Percentiles rank a stretch among this genome's conserved stretches.
phyloP scores from a whole-genome alignment of 2,329 filamentous ascomycete species.

The Gliomastix tumulicola region DNA sequence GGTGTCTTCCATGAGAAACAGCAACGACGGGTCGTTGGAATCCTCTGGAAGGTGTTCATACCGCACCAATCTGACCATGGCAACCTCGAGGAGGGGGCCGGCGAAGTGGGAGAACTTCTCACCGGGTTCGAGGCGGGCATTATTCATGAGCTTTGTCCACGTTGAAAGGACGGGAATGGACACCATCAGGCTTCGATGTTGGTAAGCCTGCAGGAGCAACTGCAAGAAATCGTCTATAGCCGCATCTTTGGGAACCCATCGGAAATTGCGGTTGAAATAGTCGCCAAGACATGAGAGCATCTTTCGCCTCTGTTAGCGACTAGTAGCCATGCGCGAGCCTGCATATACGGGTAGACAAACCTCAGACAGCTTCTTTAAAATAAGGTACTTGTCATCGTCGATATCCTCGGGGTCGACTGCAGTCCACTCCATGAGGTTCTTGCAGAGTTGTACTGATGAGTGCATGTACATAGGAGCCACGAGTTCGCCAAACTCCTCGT shows the following conservation, averaged over 20 bases:
- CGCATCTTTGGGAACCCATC: constrained; percentile 52
- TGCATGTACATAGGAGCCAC: constrained; percentile 72
- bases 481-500: constrained; percentile 71
- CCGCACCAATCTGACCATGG: constrained; percentile 74
- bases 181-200: constrained; percentile 81
- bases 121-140: constrained; percentile 58
- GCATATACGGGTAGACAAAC: constrained; percentile 33
- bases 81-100: constrained; percentile 72
- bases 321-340: neutral
- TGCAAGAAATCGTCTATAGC: constrained; percentile 72
- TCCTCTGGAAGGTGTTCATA: constrained; percentile 85
- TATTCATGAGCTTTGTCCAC: constrained; percentile 77
- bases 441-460: constrained; percentile 65
- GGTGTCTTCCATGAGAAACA: constrained; percentile 87
- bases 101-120: constrained; percentile 58
- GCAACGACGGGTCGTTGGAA: constrained; percentile 68
- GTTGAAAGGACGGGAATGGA: constrained; percentile 89
- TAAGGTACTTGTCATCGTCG: constrained; percentile 84
- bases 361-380: constrained; percentile 92
- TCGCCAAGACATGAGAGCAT: constrained; percentile 80
- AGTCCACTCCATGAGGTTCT: constrained; percentile 73
- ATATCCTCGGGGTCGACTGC: constrained; percentile 73
- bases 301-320: constrained; percentile 30
- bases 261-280: constrained; percentile 73
- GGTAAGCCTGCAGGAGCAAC: constrained; percentile 71